Percentiles rank a stretch among this genome's conserved stretches.
Evolutionary conservation across 2,329 filamentous ascomycete genomes (phyloP).

Genomic region (Hortaea sp.): DNA sequence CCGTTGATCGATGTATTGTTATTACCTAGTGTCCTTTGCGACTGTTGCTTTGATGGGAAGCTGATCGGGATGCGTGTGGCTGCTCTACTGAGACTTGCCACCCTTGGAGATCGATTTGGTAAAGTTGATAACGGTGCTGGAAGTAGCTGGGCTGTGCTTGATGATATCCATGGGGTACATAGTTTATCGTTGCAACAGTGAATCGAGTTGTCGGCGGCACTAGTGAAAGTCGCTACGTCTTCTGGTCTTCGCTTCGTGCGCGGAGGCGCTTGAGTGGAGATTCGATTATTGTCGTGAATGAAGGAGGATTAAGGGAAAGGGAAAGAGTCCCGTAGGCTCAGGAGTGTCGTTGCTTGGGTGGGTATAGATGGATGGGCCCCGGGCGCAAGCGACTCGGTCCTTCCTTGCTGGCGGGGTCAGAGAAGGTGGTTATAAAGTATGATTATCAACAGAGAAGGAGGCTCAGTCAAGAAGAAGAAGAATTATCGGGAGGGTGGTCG

Average conservation of each 20-base stretch:
- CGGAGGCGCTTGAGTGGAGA: conserved; percentile 14
- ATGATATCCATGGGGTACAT: conserved; percentile 13
- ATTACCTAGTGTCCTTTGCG: background rate
- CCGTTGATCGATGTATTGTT: too few species aligned
- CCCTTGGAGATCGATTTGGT: conserved; percentile 10
- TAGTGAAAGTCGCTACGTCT: conserved; percentile 17
- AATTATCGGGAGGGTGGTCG: background rate
- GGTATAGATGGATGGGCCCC: background rate
- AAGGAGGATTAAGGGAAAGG: conserved; percentile 3
- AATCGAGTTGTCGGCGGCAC: conserved; percentile 9
- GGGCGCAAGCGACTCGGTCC: conserved; percentile 3
- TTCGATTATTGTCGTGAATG: conserved; percentile 3
- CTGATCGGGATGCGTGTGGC: background rate
- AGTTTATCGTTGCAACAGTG: conserved; percentile 8
- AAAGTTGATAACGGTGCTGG: conserved; percentile 18
- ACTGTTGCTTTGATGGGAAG: background rate
- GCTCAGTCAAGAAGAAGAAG: background rate
- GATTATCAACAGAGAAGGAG: background rate
- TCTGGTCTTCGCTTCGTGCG: conserved; percentile 3
- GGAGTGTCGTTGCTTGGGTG: background rate
- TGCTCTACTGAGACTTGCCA: background rate
- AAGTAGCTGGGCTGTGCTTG: conserved; percentile 14
- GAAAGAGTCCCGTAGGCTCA: background rate
- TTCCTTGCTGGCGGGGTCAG: conserved; percentile 6
- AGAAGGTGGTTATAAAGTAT: background rate